Base-by-base conservation (phyloP, 805 yeast species). In the Tetrapisispora fleetii region DNA sequence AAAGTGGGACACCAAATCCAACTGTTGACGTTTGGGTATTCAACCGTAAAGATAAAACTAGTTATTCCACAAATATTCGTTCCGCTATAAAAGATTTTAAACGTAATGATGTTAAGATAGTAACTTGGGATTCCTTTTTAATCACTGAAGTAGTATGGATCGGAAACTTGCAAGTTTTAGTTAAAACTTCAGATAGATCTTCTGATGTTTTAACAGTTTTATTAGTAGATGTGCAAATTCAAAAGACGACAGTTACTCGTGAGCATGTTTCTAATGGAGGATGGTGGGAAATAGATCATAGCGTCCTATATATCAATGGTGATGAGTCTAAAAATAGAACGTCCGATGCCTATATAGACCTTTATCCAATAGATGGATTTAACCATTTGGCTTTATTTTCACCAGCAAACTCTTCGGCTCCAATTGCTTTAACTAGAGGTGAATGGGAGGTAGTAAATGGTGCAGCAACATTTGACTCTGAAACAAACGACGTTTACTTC, bases 361-460 rank as follows among this genome's bases (percentile, higher is more conserved):
- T 90, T 1, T 69, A 83, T 17, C 80, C 80, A 5, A 70, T 78
- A 24, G 72, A 78, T 51, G 86, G 86, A 0, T 80, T 59, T 55
- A 73, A 73, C 50, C 99, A 93, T 64, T 70, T 93, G 53, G 98
- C 89, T 0, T 90, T 84, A 64, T 93, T 80, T 62, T 71, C 85
- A 2, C 93, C 95, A 5, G 79, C 88, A 2, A 71, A 74, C 24
- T 63, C 82, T 5, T 52, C 78, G 0, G 64, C 67, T 16, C 87
- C 87, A 3, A 58, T 57, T 2, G 62, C 83, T 21, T 73, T 95
- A 43, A 85, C 93, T 1, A 50, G 65, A 3, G 99, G 99, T 7
- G 67, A 75, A 0, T 93, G 96, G 95, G 99, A 93, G 64, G 95
- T 93, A n/a, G 84, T 78, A 27, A 76, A 72, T 52, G 90, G 87